These are phyloP conservation scores for Colletotrichum karsti DNA, from an alignment of 2,329 filamentous ascomycete species.

Conservation along the genomic window DNA sequence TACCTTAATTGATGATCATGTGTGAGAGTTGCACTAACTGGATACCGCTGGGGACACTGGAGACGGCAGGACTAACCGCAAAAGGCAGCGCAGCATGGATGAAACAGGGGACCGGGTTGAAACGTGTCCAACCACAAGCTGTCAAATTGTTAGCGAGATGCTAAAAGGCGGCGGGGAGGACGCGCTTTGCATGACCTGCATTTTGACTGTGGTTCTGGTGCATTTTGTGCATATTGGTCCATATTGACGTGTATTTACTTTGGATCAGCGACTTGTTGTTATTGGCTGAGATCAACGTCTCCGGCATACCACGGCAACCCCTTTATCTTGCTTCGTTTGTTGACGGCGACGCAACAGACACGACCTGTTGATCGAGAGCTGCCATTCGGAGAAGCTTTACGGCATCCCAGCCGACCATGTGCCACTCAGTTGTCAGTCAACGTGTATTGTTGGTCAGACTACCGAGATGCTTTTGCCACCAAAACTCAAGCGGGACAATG, in stretches of 20 bases:
- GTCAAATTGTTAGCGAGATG: not conserved
- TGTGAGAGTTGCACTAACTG: not conserved
- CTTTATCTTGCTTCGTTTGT: not conserved
- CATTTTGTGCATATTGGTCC: conserved; percentile 7
- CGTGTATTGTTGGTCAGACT: not conserved
- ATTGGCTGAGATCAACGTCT: not conserved
- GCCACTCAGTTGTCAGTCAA: not conserved
- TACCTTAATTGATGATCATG: not conserved
- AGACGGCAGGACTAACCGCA: conserved; percentile 11
- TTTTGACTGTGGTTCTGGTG: conserved; percentile 1
- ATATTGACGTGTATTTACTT: conserved; percentile 12
- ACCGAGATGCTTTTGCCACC: not conserved
- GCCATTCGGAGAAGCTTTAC: not conserved
- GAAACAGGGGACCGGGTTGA: conserved; percentile 16
- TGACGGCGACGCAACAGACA: not conserved
- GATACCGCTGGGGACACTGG: not conserved
- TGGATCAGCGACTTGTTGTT: not conserved
- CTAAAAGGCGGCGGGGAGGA: not conserved
- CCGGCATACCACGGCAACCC: not conserved
- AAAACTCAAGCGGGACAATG: not conserved
- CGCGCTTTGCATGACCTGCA: conserved; percentile 23
- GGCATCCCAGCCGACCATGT: not conserved
- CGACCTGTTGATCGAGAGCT: not conserved
- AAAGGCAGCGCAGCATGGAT: not conserved
- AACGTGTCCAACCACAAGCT: conserved; percentile 12